Conservation (phyloP, 176 grass and related monocot species). For the Puccinellia tenuiflora region DNA sequence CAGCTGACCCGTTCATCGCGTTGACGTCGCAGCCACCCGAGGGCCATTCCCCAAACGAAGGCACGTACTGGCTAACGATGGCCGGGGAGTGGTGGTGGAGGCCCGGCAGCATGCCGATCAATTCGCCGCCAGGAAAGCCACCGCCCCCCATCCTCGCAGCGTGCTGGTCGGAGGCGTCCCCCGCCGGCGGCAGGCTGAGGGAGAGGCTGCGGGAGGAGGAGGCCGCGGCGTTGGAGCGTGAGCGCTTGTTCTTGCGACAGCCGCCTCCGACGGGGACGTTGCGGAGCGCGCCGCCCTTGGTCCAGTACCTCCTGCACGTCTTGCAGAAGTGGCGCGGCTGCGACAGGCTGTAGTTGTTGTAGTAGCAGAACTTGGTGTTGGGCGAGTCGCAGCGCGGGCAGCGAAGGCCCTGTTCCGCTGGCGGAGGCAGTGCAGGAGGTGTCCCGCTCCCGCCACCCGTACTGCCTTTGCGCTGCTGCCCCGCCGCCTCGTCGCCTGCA, state of each 20-base stretch:
- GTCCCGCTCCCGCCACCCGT: not conserved
- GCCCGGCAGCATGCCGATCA: slow-evolving; percentile 37
- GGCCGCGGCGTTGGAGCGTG: slow-evolving; percentile 40
- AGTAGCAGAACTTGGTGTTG: slow-evolving; percentile 99
- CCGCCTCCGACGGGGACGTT: slow-evolving; percentile 93
- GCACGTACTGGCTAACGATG: slow-evolving; percentile 49
- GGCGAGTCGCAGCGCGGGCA: slow-evolving; percentile 95
- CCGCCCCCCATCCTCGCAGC: slow-evolving; percentile 19
- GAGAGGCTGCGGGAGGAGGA: slow-evolving; percentile 21
- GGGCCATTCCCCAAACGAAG: slow-evolving; percentile 53
- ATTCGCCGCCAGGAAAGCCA: slow-evolving; percentile 30
- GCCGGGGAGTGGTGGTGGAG: slow-evolving; percentile 31
- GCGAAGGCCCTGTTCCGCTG: slow-evolving; percentile 47
- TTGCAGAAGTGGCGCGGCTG: slow-evolving; percentile 98
- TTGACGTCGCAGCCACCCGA: slow-evolving; percentile 3
- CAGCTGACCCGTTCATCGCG: not conserved
- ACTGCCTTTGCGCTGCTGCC: not conserved
- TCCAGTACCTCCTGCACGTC: slow-evolving; percentile 93
- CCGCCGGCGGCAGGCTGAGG: slow-evolving; percentile 24
- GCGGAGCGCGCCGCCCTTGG: slow-evolving; percentile 91
- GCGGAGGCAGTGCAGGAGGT: slow-evolving; percentile 4
- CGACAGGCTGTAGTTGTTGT: slow-evolving; percentile 95
- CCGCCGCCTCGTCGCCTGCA: slow-evolving; percentile 1
- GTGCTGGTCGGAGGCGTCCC: slow-evolving; percentile 16
- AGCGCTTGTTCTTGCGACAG: slow-evolving; percentile 94